phyloP scores from a whole-genome alignment of 148 eudicot species.

The Camellia sinensis region DNA sequence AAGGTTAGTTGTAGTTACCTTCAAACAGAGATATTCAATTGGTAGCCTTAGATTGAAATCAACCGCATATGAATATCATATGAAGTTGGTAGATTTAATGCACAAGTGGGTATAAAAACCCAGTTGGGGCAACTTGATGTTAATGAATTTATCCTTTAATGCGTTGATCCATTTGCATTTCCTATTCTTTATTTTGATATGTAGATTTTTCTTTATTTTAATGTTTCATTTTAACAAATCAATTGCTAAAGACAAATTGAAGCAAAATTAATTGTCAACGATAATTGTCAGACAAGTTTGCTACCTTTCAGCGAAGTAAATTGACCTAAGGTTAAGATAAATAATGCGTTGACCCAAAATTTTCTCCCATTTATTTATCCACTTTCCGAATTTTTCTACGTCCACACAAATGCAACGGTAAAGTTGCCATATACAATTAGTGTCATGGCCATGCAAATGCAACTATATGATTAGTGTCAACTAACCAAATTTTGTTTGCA shows the following conservation, averaged over 20 bases:
- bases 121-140: not conserved
- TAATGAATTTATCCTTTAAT: not conserved
- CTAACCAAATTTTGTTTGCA: too few species aligned
- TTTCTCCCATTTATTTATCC: too few species aligned
- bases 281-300: too few species aligned
- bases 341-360: too few species aligned
- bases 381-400: too few species aligned
- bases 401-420: too few species aligned
- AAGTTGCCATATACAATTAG: too few species aligned
- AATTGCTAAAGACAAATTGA: not conserved
- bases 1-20: not conserved
- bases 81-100: not conserved
- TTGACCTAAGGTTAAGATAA: too few species aligned
- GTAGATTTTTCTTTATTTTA: not conserved
- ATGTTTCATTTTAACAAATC: not conserved
- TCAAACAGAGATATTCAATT: not conserved
- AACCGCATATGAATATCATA: not conserved
- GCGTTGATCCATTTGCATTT: not conserved
- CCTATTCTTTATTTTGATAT: not conserved
- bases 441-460: too few species aligned
- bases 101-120: not conserved
- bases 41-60: not conserved
- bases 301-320: too few species aligned
- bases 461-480: too few species aligned
- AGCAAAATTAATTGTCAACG: not conserved